Evolutionary conservation across 1,284 basidiomycete genomes (phyloP), one percentile per base, ranked within the genome.

Genomic region (Ganoderma lucidum): DNA sequence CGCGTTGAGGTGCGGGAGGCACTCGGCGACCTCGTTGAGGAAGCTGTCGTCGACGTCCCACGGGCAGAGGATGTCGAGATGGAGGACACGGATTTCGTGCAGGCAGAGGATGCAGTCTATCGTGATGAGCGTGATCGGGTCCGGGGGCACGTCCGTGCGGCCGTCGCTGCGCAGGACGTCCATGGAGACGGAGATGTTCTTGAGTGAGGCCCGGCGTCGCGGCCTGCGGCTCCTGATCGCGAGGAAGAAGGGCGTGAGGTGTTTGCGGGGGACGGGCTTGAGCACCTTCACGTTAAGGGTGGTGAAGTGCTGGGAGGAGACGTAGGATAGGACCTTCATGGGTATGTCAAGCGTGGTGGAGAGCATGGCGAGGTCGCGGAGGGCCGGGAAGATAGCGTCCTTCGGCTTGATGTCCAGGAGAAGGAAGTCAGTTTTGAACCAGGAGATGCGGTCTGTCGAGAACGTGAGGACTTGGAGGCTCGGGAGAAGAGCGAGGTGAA

Each of bases 21-120:
- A n/a, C 39, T 17, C 8, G 15, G 62, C 62, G 35, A 60, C 14
- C 19, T 39, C 17, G 30, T 9, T 19, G 23, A 70, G 48, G n/a
- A 62, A 28, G 2, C n/a, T 14, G 62, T 66, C 62, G 62, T 66
- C 62, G n/a, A 66, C 23, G 51, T 60, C 56, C 39, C 62, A 70
- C 1, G 68, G 68, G 58, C 68, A 70, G 44, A 32, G 17, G 32
- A 66, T 28, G 48, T 56, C 15, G 23, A 70, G 62, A n/a, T 64
- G 14, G 48, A 70, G 39, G 39, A 41, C 56, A 17, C 15, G 9
- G 17, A 70, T 32, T 15, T 5, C 9, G n/a, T 48, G 15, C 39
- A 66, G 19, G 14, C 55, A 10, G 39, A 70, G 32, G 10, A 70
- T 39, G 3, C 65, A 62, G 9, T 17, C 6, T 23, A 66, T 56